Percentiles rank a stretch among this genome's conserved stretches.
phyloP scores from a whole-genome alignment of 805 yeast genomes.

The Wickerhamiella domercqiae region DNA sequence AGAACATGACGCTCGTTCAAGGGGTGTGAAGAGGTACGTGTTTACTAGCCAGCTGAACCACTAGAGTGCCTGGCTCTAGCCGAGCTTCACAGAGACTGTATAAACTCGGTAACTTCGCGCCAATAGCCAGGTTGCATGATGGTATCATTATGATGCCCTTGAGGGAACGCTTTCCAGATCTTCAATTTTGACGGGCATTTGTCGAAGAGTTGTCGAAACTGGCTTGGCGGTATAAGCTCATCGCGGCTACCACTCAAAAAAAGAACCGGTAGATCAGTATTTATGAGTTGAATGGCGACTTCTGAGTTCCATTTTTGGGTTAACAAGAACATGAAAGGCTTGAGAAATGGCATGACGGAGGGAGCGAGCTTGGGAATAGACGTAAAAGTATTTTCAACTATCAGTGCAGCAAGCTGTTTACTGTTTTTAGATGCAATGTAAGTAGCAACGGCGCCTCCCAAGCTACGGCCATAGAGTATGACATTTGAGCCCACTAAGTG shows the following conservation, averaged over 20 bases:
- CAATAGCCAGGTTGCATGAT: slow-evolving; percentile 63
- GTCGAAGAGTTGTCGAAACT: slow-evolving; percentile 48
- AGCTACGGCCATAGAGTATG: slow-evolving; percentile 69
- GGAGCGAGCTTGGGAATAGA: slow-evolving; percentile 52
- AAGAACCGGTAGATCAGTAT: slow-evolving; percentile 44
- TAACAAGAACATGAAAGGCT: slow-evolving; percentile 41
- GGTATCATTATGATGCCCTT: slow-evolving; percentile 74
- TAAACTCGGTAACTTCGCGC: slow-evolving; percentile 45
- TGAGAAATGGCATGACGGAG: slow-evolving; percentile 8
- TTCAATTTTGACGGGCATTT: slow-evolving; percentile 38
- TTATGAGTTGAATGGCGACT: slow-evolving; percentile 34
- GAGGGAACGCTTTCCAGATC: slow-evolving; percentile 36
- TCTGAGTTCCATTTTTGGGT: slow-evolving; percentile 80
- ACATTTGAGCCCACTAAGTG: slow-evolving; percentile 39
- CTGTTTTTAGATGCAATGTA: slow-evolving; percentile 47
- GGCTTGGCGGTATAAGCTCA: slow-evolving; percentile 83
- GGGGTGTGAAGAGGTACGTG: too few relatives aligned
- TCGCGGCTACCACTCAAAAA: slow-evolving; percentile 62
- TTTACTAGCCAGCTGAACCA: too few relatives aligned
- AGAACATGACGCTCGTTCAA: too few relatives aligned
- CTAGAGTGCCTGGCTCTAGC: too few relatives aligned
- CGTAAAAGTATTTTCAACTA: slow-evolving; percentile 78
- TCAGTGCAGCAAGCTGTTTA: slow-evolving; percentile 42
- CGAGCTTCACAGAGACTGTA: too few relatives aligned
- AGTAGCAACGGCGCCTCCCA: slow-evolving; percentile 91